These are phyloP conservation scores for Aspergillus sclerotioniger DNA, from an alignment of 495 filamentous ascomycete species.

Conservation along the genomic window DNA sequence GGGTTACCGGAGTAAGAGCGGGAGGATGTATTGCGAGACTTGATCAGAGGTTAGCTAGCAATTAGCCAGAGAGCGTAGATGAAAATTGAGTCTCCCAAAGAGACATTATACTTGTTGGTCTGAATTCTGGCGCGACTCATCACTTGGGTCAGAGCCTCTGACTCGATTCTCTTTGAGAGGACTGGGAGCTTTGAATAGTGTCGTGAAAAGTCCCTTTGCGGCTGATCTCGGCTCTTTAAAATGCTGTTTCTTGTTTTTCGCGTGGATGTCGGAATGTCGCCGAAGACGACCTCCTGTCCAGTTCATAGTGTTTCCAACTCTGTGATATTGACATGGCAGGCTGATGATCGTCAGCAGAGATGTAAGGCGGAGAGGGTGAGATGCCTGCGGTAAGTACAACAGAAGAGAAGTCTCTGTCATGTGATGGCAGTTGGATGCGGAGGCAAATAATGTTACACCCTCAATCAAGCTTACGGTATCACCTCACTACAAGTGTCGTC, in stretches of 20 bases:
- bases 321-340: background rate
- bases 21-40: background rate
- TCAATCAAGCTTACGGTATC: too few species aligned
- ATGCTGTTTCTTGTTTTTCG: constrained; percentile 29
- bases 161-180: background rate
- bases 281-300: constrained; percentile 47
- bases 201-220: background rate
- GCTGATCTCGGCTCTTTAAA: constrained; percentile 24
- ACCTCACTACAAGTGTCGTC: too few species aligned
- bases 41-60: background rate
- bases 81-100: too few species aligned
- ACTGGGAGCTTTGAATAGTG: constrained; percentile 4
- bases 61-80: too few species aligned
- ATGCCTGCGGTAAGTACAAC: background rate
- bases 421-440: background rate
- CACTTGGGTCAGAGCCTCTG: too few species aligned
- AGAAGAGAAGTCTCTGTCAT: background rate
- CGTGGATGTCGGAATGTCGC: constrained; percentile 34
- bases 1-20: background rate
- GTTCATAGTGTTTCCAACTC: constrained; percentile 32
- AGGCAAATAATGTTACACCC: too few species aligned
- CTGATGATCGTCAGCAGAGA: background rate
- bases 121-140: too few species aligned
- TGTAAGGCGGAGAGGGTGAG: background rate
- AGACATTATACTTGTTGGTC: too few species aligned